Base-by-base conservation (phyloP, 331 rosid genomes). In the Malus hybrid region DNA sequence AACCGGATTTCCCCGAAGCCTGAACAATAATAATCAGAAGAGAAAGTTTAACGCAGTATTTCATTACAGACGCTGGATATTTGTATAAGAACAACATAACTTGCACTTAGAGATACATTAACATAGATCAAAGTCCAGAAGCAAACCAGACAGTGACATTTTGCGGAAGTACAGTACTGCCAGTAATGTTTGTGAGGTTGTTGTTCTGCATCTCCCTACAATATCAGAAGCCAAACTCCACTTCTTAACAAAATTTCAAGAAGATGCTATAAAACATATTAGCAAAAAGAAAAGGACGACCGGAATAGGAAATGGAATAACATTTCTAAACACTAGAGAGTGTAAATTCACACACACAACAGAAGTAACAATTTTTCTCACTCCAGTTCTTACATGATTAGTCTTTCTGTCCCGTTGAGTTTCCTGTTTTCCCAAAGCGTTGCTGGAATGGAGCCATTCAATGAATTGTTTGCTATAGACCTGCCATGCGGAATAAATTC, bases 1-100 rank as follows among this genome's bases (percentile, higher is more conserved):
- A 8, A 87, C 66, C 28, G 97, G 99, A 92, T 95, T 95, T 67
- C 99, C 99, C 18, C 6, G 66, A 70, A 95, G 96, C 96, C 99
- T 95, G 91, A 81, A 84, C 80, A 70, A 68, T 70, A 70, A 32
- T 20, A 30, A 76, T 33, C 58, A 64, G 70, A 71, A 22, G 46
- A 46, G 42, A 62, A 12, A 71, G 39, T 50, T n/a, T 3, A 56
- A 66, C 24, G 29, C 72, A 66, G 70, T 8, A 15, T 71, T 44
- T 68, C 52, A 20, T 18, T 14, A 19, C 9, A 22, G 32, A 34
- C 33, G 52, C 48, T 15, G 29, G 24, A 6, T 1, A 4, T 72
- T 14, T 26, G 28, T 68, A n/a, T 12, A 70, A 73, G 22, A 65
- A 63, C 44, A 76, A 71, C 30, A 33, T 26, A 12, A 42, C 72